Evolutionary conservation across 2,329 filamentous ascomycete genomes (phyloP).

Genomic region (Cordyceps cicadae): DNA sequence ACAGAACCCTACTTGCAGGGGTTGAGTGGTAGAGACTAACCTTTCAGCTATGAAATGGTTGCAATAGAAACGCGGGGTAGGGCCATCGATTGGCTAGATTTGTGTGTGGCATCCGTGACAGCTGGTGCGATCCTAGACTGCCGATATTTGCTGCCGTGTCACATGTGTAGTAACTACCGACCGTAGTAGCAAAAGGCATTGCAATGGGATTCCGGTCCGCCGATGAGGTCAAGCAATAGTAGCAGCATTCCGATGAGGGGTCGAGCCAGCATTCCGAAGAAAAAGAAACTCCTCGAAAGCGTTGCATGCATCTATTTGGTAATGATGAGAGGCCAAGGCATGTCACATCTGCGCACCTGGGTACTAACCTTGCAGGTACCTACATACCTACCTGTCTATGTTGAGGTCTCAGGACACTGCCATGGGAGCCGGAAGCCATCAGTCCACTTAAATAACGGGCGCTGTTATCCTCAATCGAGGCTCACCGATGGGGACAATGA

Average conservation of each 20-base stretch:
- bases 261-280: background rate
- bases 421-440: too few relatives aligned
- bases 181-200: background rate
- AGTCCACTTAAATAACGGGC: too few relatives aligned
- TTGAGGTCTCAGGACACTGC: too few relatives aligned
- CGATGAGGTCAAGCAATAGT: background rate
- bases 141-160: background rate
- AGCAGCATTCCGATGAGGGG: background rate
- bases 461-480: too few relatives aligned
- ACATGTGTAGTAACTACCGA: background rate
- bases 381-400: too few relatives aligned
- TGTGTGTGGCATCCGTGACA: background rate
- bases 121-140: background rate
- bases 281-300: background rate
- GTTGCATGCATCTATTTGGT: background rate
- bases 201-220: background rate
- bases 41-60: background rate
- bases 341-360: too few relatives aligned
- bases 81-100: background rate
- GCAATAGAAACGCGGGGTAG: background rate
- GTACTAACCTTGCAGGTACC: too few relatives aligned
- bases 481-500: too few relatives aligned
- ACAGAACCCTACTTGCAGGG: background rate
- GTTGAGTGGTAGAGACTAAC: background rate
- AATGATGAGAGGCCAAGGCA: too few relatives aligned